phyloP scores from a whole-genome alignment of 805 yeast genomes.

The Spencermartinsiella europaea region DNA sequence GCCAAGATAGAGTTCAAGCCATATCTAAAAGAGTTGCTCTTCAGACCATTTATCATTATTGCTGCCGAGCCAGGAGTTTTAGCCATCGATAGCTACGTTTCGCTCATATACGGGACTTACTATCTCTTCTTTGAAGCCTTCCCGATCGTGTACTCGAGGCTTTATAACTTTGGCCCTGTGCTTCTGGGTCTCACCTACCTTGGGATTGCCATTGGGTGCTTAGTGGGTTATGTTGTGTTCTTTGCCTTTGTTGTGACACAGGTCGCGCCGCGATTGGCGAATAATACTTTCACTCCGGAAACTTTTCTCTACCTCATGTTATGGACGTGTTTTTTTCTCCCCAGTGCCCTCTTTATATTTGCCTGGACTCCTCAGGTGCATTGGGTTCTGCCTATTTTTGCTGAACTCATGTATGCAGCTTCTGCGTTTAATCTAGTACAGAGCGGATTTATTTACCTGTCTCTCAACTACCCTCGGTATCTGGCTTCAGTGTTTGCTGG shows the following conservation, averaged over 20 bases:
- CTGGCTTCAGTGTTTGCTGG: conserved; percentile 58
- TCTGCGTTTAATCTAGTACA: conserved; percentile 45
- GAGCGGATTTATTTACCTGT: conserved; percentile 44
- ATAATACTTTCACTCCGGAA: conserved; percentile 44
- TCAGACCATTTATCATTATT: conserved; percentile 41
- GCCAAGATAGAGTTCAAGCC: neutral
- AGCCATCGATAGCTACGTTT: conserved; percentile 48
- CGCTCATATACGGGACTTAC: conserved; percentile 48
- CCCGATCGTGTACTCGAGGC: conserved; percentile 46
- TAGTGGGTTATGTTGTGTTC: conserved; percentile 42
- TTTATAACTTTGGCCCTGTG: conserved; percentile 42
- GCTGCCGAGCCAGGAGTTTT: conserved; percentile 49
- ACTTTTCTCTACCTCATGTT: conserved; percentile 39
- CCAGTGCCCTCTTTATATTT: conserved; percentile 42
- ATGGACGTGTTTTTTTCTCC: conserved; percentile 50
- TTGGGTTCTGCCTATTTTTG: conserved; percentile 48
- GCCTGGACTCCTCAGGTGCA: conserved; percentile 46
- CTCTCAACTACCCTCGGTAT: conserved; percentile 43
- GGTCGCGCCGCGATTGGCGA: conserved; percentile 37
- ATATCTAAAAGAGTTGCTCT: conserved; percentile 16
- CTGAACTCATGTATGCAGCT: conserved; percentile 34
- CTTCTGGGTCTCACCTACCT: conserved; percentile 55
- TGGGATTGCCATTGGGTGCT: conserved; percentile 61
- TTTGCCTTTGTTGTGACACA: conserved; percentile 11
- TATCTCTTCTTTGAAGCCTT: conserved; percentile 55